These are phyloP conservation scores for Tricholoma terreum DNA, from an alignment of 768 basidiomycete genomes.

Conservation along the genomic window DNA sequence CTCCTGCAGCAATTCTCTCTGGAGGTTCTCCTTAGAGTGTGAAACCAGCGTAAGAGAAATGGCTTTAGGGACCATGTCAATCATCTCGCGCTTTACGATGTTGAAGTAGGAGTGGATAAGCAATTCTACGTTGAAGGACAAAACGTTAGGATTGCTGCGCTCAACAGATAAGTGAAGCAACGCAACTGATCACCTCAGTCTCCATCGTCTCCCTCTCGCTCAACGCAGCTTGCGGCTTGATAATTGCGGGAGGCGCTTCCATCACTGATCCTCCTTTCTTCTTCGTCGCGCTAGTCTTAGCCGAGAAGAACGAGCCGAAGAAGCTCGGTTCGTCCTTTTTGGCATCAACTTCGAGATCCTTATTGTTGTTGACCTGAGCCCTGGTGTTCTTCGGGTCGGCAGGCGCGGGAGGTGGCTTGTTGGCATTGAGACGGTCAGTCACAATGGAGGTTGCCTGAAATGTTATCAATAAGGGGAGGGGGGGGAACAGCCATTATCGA, in stretches of 20 bases:
- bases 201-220: slow-evolving; percentile 97
- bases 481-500: neutral
- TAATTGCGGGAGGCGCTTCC: slow-evolving; percentile 78
- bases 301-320: slow-evolving; percentile 94
- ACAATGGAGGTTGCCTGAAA: slow-evolving; percentile 84
- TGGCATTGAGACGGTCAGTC: slow-evolving; percentile 75
- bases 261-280: slow-evolving; percentile 52
- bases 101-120: slow-evolving; percentile 97
- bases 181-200: slow-evolving; percentile 97
- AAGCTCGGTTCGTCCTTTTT: slow-evolving; percentile 91
- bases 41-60: slow-evolving; percentile 89
- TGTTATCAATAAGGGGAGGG: slow-evolving; percentile 1
- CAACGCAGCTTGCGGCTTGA: slow-evolving; percentile 86
- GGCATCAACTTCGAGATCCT: slow-evolving; percentile 87
- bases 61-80: slow-evolving; percentile 98
- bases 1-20: slow-evolving; percentile 91
- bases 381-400: slow-evolving; percentile 67
- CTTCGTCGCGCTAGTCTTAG: slow-evolving; percentile 51
- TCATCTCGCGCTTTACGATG: slow-evolving; percentile 98
- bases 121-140: slow-evolving; percentile 55
- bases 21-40: slow-evolving; percentile 91
- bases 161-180: slow-evolving; percentile 16
- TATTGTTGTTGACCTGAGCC: slow-evolving; percentile 81
- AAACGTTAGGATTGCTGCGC: neutral
- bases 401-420: slow-evolving; percentile 54